A percentile compares a stretch with the other conserved stretches of the same genome.
These are phyloP conservation scores for Saccharomycopsis sp. DNA, from an alignment of 805 yeast genomes.

Conservation along the genomic window DNA sequence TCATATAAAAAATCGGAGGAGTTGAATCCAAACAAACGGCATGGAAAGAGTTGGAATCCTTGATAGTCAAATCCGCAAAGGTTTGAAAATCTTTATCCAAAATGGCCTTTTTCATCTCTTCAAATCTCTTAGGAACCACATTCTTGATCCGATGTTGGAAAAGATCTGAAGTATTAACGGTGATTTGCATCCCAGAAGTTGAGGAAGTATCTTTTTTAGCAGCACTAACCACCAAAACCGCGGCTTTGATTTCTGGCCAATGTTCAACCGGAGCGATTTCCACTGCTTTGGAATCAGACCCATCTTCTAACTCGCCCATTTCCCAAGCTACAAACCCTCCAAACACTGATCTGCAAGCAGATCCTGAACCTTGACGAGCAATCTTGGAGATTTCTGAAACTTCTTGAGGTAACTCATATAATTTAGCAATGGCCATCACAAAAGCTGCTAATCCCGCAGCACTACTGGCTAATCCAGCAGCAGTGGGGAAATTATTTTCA, in stretches of 20 bases:
- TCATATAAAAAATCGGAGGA: conserved; percentile 93
- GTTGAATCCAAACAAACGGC: conserved; percentile 93
- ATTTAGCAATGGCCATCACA: conserved; percentile 76
- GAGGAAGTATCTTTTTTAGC: conserved; percentile 91
- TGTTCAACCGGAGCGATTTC: conserved; percentile 75
- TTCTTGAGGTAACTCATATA: conserved; percentile 78
- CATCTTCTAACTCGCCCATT: conserved; percentile 71
- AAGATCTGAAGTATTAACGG: conserved; percentile 81
- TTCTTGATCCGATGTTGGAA: conserved; percentile 67
- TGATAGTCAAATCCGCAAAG: conserved; percentile 90
- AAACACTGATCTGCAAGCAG: conserved; percentile 93
- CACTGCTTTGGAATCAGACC: conserved; percentile 91
- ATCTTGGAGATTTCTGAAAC: conserved; percentile 79
- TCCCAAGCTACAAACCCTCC: conserved; percentile 99
- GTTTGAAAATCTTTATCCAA: conserved; percentile 57
- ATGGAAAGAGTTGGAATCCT: conserved; percentile 94
- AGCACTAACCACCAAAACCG: conserved; percentile 85
- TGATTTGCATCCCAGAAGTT: conserved; percentile 93
- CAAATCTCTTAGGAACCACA: conserved; percentile 83
- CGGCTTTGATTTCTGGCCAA: conserved; percentile 93
- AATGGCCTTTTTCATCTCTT: conserved; percentile 73
- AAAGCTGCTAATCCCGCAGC: conserved; percentile 99
- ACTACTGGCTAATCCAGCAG: conserved; percentile 95
- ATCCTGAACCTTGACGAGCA: conserved; percentile 97
- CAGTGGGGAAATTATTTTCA: conserved; percentile 97